Percentiles rank a stretch among this genome's conserved stretches.
Conservation (phyloP, 805 yeast genomes). For the Kazachstania psychrophila region DNA sequence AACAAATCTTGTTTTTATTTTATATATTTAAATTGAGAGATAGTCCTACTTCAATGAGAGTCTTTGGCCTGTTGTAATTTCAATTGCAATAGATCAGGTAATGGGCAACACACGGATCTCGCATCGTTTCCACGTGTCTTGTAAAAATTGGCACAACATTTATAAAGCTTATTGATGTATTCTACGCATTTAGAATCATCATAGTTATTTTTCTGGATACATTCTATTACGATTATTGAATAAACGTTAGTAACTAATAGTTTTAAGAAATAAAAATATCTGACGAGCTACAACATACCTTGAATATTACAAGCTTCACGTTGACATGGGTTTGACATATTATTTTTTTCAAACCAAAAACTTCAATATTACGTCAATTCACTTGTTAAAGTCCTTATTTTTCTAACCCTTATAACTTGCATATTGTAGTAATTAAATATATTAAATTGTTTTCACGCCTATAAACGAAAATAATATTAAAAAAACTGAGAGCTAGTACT, state of each 20-base stretch:
- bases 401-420: too few species aligned
- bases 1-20: not conserved
- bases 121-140: constrained; percentile 47
- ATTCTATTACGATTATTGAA: too few species aligned
- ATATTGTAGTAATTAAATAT: too few species aligned
- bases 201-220: constrained; percentile 52
- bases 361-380: too few species aligned
- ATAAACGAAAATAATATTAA: too few species aligned
- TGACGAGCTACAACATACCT: constrained; percentile 31
- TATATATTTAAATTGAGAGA: constrained; percentile 12
- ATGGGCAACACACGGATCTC: constrained; percentile 71
- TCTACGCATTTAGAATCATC: constrained; percentile 68
- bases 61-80: not conserved
- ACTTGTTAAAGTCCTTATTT: too few species aligned
- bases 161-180: constrained; percentile 59
- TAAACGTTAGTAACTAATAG: not conserved
- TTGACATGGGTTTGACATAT: constrained; percentile 45
- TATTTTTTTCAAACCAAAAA: not conserved
- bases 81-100: too few species aligned
- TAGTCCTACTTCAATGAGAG: not conserved
- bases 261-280: not conserved
- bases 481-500: too few species aligned
- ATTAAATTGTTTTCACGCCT: too few species aligned
- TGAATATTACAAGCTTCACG: constrained; percentile 78
- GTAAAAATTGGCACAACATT: constrained; percentile 66